Conservation (phyloP, 306 rosid genomes). For the Cucurbita ficifolia region DNA sequence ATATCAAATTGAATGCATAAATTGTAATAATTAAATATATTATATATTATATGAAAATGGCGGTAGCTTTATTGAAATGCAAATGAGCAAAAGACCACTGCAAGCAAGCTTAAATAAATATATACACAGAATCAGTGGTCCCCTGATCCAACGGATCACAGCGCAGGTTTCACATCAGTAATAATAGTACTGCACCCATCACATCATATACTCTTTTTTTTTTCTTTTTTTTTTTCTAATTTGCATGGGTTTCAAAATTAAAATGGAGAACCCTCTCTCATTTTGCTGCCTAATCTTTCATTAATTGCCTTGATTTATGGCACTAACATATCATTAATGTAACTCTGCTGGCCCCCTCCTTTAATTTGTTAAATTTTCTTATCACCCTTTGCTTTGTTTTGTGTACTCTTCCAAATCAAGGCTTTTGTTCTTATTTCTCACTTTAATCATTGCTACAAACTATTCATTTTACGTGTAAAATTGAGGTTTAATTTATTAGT, state of each 20-base stretch:
- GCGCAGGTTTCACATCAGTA: constrained; percentile 6
- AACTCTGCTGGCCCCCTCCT: not conserved
- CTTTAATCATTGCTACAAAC: not conserved
- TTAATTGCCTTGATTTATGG: not conserved
- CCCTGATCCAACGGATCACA: constrained; percentile 10
- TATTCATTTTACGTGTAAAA: not conserved
- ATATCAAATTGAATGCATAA: too few species aligned
- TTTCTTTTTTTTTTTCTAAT: not conserved
- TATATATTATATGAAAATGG: not conserved
- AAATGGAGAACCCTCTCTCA: not conserved
- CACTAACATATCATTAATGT: not conserved
- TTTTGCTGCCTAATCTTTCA: not conserved
- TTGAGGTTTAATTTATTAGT: not conserved
- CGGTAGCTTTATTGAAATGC: not conserved
- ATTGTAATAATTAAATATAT: too few species aligned
- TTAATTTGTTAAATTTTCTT: not conserved
- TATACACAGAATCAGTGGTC: not conserved
- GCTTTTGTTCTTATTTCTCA: not conserved
- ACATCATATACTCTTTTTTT: not conserved
- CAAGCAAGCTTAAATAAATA: too few species aligned
- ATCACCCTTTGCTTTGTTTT: not conserved
- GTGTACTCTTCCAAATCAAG: not conserved
- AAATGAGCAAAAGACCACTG: not conserved
- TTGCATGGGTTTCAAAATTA: not conserved
- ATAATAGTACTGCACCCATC: constrained; percentile 5